phyloP scores from a whole-genome alignment of 2,329 filamentous ascomycete species.

The Alternaria metachromatica region DNA sequence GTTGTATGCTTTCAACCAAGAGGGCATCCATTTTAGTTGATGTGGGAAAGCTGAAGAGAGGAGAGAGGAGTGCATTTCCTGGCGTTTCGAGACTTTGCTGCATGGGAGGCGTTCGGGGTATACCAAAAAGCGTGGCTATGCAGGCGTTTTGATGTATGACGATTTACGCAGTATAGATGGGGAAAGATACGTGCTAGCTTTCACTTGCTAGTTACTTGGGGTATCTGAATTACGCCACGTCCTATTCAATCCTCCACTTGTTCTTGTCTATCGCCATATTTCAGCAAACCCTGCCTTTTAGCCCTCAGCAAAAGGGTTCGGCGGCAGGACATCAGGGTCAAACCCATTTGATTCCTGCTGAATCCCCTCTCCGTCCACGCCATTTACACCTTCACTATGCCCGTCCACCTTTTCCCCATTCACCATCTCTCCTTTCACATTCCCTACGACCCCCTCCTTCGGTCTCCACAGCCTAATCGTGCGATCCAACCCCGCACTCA shows the following conservation, averaged over 20 bases:
- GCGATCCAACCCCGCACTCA: conserved; percentile 68
- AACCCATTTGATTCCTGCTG: conserved; percentile 19
- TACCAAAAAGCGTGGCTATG: conserved; percentile 29
- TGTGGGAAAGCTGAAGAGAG: too few species aligned
- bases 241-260: too few species aligned
- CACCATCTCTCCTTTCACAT: neutral
- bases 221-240: conserved; percentile 3
- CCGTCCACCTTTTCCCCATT: neutral
- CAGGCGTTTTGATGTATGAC: neutral
- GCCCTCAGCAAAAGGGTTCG: conserved; percentile 25
- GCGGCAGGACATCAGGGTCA: conserved; percentile 27
- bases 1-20: conserved; percentile 83
- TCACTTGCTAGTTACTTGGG: neutral
- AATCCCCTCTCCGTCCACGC: neutral
- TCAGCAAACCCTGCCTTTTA: neutral
- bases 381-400: neutral
- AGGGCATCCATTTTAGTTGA: conserved; percentile 85
- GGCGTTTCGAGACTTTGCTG: conserved; percentile 3
- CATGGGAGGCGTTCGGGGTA: conserved; percentile 17
- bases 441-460: neutral
- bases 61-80: neutral
- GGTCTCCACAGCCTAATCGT: conserved; percentile 65
- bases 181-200: neutral
- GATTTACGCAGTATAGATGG: neutral
- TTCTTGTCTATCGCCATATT: neutral